Percentiles rank a stretch among this genome's conserved stretches.
Conservation (phyloP, 345 rosid species). For the Gossypium mustelinum region DNA sequence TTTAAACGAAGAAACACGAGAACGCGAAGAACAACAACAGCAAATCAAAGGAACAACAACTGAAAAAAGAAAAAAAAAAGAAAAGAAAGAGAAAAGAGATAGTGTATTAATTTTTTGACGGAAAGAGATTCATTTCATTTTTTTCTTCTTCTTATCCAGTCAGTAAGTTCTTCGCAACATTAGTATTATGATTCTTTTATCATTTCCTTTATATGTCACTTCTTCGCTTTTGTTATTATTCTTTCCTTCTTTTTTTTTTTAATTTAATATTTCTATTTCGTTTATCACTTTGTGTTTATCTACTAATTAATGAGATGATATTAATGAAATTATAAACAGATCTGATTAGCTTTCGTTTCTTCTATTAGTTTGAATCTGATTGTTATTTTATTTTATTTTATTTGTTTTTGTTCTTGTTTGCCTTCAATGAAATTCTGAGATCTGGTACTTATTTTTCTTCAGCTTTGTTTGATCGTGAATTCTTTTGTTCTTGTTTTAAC, state of each 20-base stretch:
- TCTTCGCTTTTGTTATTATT: neutral
- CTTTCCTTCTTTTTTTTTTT: neutral
- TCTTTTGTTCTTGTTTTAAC: slow-evolving; percentile 14
- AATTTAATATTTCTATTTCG: neutral
- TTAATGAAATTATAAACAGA: slow-evolving; percentile 32
- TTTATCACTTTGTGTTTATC: neutral
- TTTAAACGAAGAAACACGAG: neutral
- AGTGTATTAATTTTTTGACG: slow-evolving; percentile 11
- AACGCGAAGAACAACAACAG: slow-evolving; percentile 50
- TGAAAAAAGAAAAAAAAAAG: neutral
- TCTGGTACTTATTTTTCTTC: slow-evolving; percentile 32
- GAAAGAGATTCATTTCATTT: slow-evolving; percentile 20
- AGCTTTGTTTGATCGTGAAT: slow-evolving; percentile 8
- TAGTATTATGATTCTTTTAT: slow-evolving; percentile 12
- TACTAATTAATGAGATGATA: neutral
- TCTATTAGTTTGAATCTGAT: slow-evolving; percentile 12
- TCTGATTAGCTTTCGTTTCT: slow-evolving; percentile 30
- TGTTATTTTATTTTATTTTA: slow-evolving; percentile 6
- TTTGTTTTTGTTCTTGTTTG: neutral
- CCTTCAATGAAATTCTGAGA: slow-evolving; percentile 34
- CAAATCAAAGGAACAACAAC: neutral
- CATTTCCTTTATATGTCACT: slow-evolving; percentile 11
- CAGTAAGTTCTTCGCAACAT: slow-evolving; percentile 45
- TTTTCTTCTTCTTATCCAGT: slow-evolving; percentile 44
- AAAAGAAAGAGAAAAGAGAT: slow-evolving; percentile 13